phyloP scores from a whole-genome alignment of 129 eudicot genomes.

The Arctium minus region DNA sequence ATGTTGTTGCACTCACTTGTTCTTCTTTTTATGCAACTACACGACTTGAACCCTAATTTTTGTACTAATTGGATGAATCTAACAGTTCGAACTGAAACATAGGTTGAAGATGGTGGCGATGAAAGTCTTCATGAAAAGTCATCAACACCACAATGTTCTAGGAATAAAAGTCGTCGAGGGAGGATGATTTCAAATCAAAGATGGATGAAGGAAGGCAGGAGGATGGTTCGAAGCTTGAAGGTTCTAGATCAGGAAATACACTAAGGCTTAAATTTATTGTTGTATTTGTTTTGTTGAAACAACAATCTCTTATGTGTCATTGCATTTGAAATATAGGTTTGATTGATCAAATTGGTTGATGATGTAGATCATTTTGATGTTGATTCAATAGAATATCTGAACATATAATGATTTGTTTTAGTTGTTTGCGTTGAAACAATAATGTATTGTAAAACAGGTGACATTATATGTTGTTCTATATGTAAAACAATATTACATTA shows the following conservation, averaged over 20 bases:
- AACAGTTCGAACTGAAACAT: too few species aligned
- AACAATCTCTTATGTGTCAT: neutral
- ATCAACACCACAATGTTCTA: neutral
- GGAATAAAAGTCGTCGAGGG: neutral
- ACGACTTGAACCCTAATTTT: too few species aligned
- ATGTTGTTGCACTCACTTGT: too few species aligned
- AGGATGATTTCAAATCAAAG: neutral
- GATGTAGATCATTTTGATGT: neutral
- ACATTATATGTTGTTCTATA: neutral
- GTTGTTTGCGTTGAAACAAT: neutral
- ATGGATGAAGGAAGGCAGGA: neutral
- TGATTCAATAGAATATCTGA: neutral
- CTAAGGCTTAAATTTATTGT: neutral
- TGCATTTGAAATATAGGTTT: neutral
- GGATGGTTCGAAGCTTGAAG: neutral
- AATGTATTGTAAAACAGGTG: neutral
- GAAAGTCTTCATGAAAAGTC: too few species aligned
- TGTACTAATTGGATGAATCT: too few species aligned
- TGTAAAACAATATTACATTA: neutral
- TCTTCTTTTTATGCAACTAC: too few species aligned
- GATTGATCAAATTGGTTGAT: neutral
- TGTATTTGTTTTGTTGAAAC: neutral
- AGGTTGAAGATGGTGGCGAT: too few species aligned
- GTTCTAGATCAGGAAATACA: neutral
- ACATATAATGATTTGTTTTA: neutral